Evolutionary conservation across 805 yeast species (phyloP).

Genomic region (Myxozyma nipponensis): DNA sequence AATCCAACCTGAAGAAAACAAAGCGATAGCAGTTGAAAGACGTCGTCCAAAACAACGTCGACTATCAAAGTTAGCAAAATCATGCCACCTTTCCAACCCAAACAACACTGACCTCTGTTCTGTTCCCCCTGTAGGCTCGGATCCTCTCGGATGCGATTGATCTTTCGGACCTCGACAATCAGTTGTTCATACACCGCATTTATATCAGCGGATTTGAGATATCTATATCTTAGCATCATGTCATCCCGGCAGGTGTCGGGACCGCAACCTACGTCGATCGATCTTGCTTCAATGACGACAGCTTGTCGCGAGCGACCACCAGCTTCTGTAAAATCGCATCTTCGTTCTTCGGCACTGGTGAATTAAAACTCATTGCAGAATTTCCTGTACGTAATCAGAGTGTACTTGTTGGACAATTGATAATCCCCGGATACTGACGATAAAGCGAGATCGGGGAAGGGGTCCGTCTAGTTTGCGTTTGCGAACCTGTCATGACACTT

Average conservation of each 20-base stretch:
- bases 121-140: constrained; percentile 35
- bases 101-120: constrained; percentile 28
- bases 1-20: constrained; percentile 91
- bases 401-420: too few species aligned
- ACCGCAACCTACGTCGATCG: constrained; percentile 33
- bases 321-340: constrained; percentile 33
- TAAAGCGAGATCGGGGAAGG: too few species aligned
- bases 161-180: constrained; percentile 33
- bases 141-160: constrained; percentile 34
- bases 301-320: constrained; percentile 31
- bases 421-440: too few species aligned
- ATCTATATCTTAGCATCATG: constrained; percentile 17
- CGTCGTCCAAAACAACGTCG: constrained; percentile 78
- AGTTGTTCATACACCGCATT: constrained; percentile 32
- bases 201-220: constrained; percentile 37
- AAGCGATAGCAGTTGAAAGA: constrained; percentile 79
- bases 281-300: constrained; percentile 36
- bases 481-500: too few species aligned
- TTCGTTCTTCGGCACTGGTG: constrained; percentile 35
- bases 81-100: background rate
- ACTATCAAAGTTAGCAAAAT: constrained; percentile 43
- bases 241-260: background rate
- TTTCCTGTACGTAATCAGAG: too few species aligned
- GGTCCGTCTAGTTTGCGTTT: too few species aligned
- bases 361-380: too few species aligned